These are phyloP conservation scores for Penicillium coprophilum DNA, from an alignment of 495 filamentous ascomycete species.

Conservation along the genomic window DNA sequence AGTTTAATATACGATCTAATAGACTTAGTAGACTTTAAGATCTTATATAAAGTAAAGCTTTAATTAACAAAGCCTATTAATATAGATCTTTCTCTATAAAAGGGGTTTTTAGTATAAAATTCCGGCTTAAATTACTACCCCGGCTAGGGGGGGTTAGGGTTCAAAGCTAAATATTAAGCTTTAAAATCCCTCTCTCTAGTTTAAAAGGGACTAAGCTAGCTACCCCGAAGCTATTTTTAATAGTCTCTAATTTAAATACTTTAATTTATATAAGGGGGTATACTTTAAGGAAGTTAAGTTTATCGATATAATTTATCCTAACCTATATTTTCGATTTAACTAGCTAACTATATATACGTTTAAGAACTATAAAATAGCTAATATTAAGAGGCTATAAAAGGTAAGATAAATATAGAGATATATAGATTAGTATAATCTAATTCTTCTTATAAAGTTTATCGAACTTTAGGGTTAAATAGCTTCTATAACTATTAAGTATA, in stretches of 20 bases:
- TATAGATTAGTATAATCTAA: no score
- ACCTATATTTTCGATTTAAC: neutral
- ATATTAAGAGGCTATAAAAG: conserved; percentile 1
- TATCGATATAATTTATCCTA: conserved; percentile 14
- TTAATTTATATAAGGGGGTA: neutral
- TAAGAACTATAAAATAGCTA: neutral
- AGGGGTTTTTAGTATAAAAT: no score
- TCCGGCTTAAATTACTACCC: no score
- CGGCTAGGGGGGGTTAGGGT: conserved; percentile 8
- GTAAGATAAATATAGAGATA: no score
- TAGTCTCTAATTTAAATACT: conserved; percentile 6
- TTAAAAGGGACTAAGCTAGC: conserved; percentile 11
- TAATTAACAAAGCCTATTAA: conserved; percentile 9
- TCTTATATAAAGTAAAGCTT: conserved; percentile 1
- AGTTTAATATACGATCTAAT: conserved; percentile 3
- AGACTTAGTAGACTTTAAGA: neutral
- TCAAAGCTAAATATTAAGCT: no score
- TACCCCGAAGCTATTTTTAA: conserved; percentile 5
- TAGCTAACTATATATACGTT: neutral
- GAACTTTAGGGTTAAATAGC: no score
- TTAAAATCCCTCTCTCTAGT: conserved; percentile 7
- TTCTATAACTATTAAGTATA: no score
- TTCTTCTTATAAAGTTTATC: no score
- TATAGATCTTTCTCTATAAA: no score
- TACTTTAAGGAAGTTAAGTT: conserved; percentile 7